Evolutionary conservation across 1,139 yeast species (phyloP).

Genomic region (Debaryomyces sp.): DNA sequence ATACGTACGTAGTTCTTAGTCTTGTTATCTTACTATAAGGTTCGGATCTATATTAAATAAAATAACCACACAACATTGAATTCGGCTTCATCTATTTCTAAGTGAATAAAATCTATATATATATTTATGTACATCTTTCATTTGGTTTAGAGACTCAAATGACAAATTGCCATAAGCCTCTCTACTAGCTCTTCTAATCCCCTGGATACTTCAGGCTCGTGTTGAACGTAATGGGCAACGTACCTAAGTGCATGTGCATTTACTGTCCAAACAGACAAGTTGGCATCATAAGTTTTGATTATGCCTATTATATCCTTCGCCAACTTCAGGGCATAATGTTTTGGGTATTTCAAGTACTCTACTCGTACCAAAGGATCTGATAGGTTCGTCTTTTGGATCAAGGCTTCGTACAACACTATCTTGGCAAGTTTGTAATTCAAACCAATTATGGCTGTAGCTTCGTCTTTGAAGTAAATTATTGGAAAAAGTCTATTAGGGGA

Average conservation of each 20-base stretch:
- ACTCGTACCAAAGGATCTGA: constrained; percentile 19
- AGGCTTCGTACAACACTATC: constrained; percentile 34
- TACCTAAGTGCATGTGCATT: constrained; percentile 36
- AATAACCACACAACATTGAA: no score
- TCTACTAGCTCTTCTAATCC: constrained; percentile 30
- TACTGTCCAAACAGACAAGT: constrained; percentile 38
- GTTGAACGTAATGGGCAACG: constrained; percentile 31
- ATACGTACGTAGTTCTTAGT: no score
- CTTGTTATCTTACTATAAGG: no score
- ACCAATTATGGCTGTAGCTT: constrained; percentile 35
- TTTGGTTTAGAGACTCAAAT: constrained; percentile 15
- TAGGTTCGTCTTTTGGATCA: constrained; percentile 23
- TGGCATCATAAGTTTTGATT: constrained; percentile 37
- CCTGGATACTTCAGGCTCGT: constrained; percentile 29
- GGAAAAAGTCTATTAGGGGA: constrained; percentile 28
- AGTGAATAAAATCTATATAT: background rate
- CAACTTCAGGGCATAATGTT: constrained; percentile 27
- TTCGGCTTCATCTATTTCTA: no score
- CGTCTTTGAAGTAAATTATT: constrained; percentile 37
- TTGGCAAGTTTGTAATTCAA: constrained; percentile 36
- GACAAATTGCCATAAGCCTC: constrained; percentile 29
- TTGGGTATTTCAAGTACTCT: constrained; percentile 26
- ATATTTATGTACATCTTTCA: constrained; percentile 6
- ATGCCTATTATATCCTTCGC: constrained; percentile 45
- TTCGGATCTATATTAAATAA: no score